phyloP scores from a whole-genome alignment of 2,329 filamentous ascomycete genomes.

The Fusarium haematococcum region DNA sequence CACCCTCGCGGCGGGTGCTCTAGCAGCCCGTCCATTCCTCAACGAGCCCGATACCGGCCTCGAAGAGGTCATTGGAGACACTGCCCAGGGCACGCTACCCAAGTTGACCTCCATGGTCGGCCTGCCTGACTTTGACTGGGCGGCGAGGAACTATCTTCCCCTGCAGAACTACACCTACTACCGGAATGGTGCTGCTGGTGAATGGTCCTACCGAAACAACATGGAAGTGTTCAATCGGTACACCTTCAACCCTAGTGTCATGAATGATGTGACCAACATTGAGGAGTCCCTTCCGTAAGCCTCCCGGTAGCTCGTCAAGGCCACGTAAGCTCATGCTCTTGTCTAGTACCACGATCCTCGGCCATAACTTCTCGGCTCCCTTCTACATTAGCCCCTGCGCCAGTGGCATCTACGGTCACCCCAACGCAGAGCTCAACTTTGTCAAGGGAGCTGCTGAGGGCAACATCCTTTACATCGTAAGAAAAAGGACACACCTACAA shows the following conservation, averaged over 20 bases:
- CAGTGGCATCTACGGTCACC: constrained; percentile 55
- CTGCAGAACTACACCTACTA: constrained; percentile 57
- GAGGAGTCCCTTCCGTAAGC: constrained; percentile 46
- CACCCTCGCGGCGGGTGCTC: constrained; percentile 43
- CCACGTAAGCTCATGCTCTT: not conserved
- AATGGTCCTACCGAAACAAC: constrained; percentile 67
- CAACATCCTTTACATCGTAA: constrained; percentile 60
- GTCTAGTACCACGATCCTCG: constrained; percentile 56
- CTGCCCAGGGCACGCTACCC: constrained; percentile 50
- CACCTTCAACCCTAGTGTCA: constrained; percentile 57
- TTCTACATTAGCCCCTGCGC: constrained; percentile 64
- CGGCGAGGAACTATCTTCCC: constrained; percentile 59
- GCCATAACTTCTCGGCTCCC: constrained; percentile 61
- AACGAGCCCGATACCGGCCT: constrained; percentile 59
- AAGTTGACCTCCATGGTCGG: constrained; percentile 57
- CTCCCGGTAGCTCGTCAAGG: not conserved
- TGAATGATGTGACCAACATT: constrained; percentile 58
- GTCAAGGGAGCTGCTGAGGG: constrained; percentile 58
- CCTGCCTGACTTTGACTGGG: constrained; percentile 64
- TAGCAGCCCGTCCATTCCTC: constrained; percentile 55
- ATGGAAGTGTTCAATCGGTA: constrained; percentile 63
- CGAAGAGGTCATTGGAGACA: constrained; percentile 48
- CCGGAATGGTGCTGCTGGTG: constrained; percentile 60
- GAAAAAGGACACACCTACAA: not conserved
- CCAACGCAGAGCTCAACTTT: constrained; percentile 59